Base-by-base conservation (phyloP, 2,329 filamentous ascomycete species). In the Diplodia corticola region DNA sequence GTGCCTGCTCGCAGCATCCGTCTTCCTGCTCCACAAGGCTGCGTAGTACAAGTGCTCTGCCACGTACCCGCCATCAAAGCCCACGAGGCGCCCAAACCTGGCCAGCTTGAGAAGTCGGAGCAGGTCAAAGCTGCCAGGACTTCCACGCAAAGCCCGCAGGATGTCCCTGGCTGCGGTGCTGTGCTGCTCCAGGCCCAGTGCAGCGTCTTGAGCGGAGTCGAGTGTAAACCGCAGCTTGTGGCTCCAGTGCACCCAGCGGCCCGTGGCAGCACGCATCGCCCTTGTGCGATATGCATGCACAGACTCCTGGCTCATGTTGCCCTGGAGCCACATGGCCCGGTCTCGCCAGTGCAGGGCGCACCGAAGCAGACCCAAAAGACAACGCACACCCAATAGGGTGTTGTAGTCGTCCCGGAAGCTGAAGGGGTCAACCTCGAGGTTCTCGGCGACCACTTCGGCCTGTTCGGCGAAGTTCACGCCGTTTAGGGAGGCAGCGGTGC, bases 1-100 rank as follows among this genome's bases (percentile, higher is more conserved):
- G 37, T n/a, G 17, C 17, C 17, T 44, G 9, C 9, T 44, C 5
- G 17, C 17, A 3, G 5, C 5, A 6, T n/a, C 37, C 37, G 1
- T n/a, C 37, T n/a, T 44, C 15, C 17, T 9, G 17, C 17, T 3
- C 40, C 40, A 44, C 4, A 6, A 2, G 7, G 4, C 5, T 5
- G 40, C 40, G 6, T n/a, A 44, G 0, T 0, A 0, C n/a, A 44
- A n/a, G 2, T 20, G 2, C n/a, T 20, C n/a, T 17, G 7, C 6
- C 7, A 44, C 40, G 1, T 1, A 13, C 5, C 40, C 9, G 2
- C 40, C 40, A 6, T 3, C 40, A 3, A 9, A 1, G 2, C n/a
- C 17, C n/a, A 4, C 3, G 17, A 44, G n/a, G n/a, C 6, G 7
- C 3, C 40, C 40, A 9, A 10, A 20, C 5, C 1, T 20, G 3